Base-by-base conservation (phyloP, 345 rosid genomes). In the Pugionium cornutum region DNA sequence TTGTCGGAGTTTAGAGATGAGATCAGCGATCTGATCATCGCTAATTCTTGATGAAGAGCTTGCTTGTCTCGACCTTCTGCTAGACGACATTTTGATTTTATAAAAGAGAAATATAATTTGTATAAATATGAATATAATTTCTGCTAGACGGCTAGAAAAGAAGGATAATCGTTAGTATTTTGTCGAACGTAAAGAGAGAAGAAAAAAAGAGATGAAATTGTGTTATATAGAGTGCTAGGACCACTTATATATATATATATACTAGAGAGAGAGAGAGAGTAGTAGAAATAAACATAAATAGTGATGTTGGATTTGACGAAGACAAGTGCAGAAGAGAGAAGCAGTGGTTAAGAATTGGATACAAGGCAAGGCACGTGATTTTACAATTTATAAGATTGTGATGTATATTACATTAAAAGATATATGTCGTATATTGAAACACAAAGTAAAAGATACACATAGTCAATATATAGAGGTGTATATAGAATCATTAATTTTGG, bases 11-110 rank as follows among this genome's bases (percentile, higher is more conserved):
- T 94, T 94, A 69, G 95, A 77, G 79, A 94, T 79, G 26, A 94
- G 97, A 43, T 88, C 86, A 49, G 84, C 81, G 81, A 94, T 94
- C 76, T 94, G 99, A 62, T 86, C 97, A 75, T 94, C 97, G 8
- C 73, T 86, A 76, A 94, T 94, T 75, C 97, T 80, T 4, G 97
- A 86, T 68, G 61, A 77, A 62, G 60, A 77, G 11, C 84, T 69
- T 4, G 84, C 57, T 70, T 87, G 96, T 83, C 97, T 89, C 6
- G 99, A 83, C 79, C 97, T 88, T 78, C 99, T 83, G 82, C 82
- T 76, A 53, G 99, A 89, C 89, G 99, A 89, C 99, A 94, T 94
- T 67, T 69, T 49, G 4, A 36, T 43, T 66, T 59, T 43, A 9
- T 3, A 27, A 18, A 11, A 18, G 7, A 28, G 3, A 29, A 0